Conservation (phyloP, 768 basidiomycete species). For the Scleroderma bovista region DNA sequence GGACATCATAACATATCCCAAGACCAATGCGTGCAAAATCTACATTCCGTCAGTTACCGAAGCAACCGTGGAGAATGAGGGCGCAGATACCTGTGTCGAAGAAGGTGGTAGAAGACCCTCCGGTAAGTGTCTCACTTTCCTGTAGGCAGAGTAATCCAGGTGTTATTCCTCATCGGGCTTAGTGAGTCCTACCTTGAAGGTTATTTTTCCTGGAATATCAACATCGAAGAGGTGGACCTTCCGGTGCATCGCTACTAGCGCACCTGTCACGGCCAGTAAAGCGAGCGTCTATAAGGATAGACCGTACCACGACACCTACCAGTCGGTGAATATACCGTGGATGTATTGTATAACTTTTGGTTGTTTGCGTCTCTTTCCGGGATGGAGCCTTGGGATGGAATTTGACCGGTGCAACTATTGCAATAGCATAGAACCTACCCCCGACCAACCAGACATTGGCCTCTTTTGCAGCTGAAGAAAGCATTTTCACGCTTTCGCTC, state of each 20-base stretch:
- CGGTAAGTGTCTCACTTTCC: conserved; percentile 87
- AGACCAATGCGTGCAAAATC: conserved; percentile 97
- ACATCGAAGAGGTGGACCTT: conserved; percentile 98
- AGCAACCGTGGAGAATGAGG: neutral
- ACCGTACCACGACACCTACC: conserved; percentile 34
- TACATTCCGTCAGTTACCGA: conserved; percentile 21
- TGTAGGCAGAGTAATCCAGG: conserved; percentile 24
- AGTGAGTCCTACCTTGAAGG: conserved; percentile 59
- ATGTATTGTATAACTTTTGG: conserved; percentile 85
- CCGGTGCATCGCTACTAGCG: conserved; percentile 81
- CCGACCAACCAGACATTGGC: conserved; percentile 87
- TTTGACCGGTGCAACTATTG: neutral
- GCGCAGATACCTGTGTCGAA: conserved; percentile 75
- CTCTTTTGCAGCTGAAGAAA: conserved; percentile 77
- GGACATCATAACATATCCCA: conserved; percentile 94
- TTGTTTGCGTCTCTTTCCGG: conserved; percentile 68
- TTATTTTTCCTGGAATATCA: conserved; percentile 90
- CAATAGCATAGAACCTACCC: conserved; percentile 42
- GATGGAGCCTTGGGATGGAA: conserved; percentile 67
- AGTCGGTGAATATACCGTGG: conserved; percentile 82
- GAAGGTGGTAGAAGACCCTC: conserved; percentile 64
- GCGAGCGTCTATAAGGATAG: neutral
- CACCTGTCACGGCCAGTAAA: conserved; percentile 43
- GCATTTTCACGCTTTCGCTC: conserved; percentile 77
- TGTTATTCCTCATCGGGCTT: neutral